Base-by-base conservation (phyloP, 2,329 filamentous ascomycete genomes). In the Claviceps pazoutovae region DNA sequence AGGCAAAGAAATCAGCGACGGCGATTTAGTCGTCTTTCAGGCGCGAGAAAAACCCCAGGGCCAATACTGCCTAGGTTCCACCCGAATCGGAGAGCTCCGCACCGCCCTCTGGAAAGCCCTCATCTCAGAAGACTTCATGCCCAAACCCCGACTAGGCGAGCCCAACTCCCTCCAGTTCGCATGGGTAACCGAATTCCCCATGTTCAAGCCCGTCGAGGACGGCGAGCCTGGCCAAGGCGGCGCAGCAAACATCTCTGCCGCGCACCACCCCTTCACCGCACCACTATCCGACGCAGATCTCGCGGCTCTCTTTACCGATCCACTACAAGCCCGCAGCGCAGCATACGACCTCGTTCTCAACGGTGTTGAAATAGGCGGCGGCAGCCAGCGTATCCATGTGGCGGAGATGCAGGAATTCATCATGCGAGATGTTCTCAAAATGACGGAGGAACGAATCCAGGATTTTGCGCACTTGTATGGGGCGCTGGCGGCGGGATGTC, bases 331-430 rank as follows among this genome's bases (percentile, higher is more conserved):
- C 1, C 79, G 77, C 58, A 94, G 86, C 3, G 91, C 95, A 60
- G 90, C 95, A 64, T 98, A 96, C 68, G 93, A 98, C 60, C 80
- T 98, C 14, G 91, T 98, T 0, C 79, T 97, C 59, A 98, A 98
- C 64, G 93, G 93, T 4, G 81, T 95, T 5, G 93, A 98, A 67
- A 78, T 98, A 1, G 93, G 93, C 26, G 93, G 93, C 11, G 94
- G 93, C 37, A 95, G 87, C 65, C 80, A 88, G 14, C 87, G 93
- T 75, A 96, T 97, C 52, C 93, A 98, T 68, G 77, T 85, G 44
- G 83, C 88, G 0, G 74, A 79, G 1, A 76, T 96, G 59, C 93
- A 98, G 63, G 83, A 89, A 57, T 88, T 86, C 57, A 75, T 98
- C 55, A 82, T 98, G 73, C 77, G 83, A 16, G 80, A 95, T 55